Percentiles rank a stretch among this genome's conserved stretches.
Conservation (phyloP, 768 basidiomycete genomes). For the Peribolospora baueri region DNA sequence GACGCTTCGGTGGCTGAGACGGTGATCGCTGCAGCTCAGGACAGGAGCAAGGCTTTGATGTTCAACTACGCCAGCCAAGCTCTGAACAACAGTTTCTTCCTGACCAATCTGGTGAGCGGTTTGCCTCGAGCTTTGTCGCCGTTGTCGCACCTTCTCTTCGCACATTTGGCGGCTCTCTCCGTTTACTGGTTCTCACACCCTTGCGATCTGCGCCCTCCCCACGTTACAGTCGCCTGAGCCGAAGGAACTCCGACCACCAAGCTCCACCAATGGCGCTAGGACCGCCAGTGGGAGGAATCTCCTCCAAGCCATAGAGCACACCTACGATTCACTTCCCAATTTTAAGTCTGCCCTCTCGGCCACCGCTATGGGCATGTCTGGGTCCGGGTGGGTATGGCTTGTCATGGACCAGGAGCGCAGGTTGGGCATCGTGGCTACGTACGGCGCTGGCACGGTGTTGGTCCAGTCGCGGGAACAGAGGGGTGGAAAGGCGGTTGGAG, state of each 20-base stretch:
- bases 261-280: too few relatives aligned
- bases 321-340: constrained; percentile 37
- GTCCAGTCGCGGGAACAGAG: constrained; percentile 24
- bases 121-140: neutral
- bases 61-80: constrained; percentile 85
- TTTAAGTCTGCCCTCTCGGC: constrained; percentile 55
- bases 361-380: constrained; percentile 50
- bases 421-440: constrained; percentile 56
- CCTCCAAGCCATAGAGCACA: constrained; percentile 13
- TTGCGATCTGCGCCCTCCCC: neutral
- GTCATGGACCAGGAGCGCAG: constrained; percentile 40
- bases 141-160: neutral
- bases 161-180: neutral
- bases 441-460: constrained; percentile 69
- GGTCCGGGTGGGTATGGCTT: constrained; percentile 67
- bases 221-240: too few relatives aligned
- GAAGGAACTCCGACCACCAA: neutral
- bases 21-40: constrained; percentile 38
- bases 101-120: constrained; percentile 50
- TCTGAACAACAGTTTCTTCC: constrained; percentile 86
- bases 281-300: too few relatives aligned
- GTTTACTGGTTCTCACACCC: neutral
- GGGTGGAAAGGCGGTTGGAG: constrained; percentile 11
- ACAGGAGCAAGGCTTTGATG: constrained; percentile 35
- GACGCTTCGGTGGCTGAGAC: constrained; percentile 41